phyloP scores from a whole-genome alignment of 106 monocot genomes.

The Dendrobium huoshanense region DNA sequence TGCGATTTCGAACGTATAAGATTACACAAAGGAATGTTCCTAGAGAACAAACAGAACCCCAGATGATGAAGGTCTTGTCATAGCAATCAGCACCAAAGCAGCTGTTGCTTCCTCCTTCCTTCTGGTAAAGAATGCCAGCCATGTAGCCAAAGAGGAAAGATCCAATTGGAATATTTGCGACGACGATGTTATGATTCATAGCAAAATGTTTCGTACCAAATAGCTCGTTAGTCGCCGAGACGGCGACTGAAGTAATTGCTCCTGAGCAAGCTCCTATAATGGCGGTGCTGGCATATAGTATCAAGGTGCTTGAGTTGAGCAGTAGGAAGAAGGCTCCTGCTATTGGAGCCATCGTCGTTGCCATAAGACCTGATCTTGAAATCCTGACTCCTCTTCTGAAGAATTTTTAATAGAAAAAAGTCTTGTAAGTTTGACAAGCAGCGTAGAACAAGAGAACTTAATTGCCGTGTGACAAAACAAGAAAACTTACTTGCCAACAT shows the following conservation, averaged over 20 bases:
- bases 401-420: not conserved
- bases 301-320: constrained; percentile 18
- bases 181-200: constrained; percentile 69
- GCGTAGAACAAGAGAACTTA: too few species aligned
- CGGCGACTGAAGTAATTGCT: constrained; percentile 49
- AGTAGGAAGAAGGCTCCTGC: constrained; percentile 51
- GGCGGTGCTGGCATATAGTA: constrained; percentile 40
- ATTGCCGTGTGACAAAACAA: not conserved
- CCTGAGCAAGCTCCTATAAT: constrained; percentile 62
- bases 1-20: constrained; percentile 32
- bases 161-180: constrained; percentile 76
- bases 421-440: not conserved
- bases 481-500: constrained; percentile 34
- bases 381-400: constrained; percentile 14
- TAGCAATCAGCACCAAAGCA: constrained; percentile 53
- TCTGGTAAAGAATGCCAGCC: constrained; percentile 58
- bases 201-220: constrained; percentile 64
- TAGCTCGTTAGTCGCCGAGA: constrained; percentile 40
- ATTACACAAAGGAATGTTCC: constrained; percentile 33
- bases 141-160: constrained; percentile 69
- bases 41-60: constrained; percentile 46
- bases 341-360: constrained; percentile 46
- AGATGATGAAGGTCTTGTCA: constrained; percentile 38
- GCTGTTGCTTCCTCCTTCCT: constrained; percentile 6
- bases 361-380: constrained; percentile 44